phyloP scores from a whole-genome alignment of 345 rosid genomes.

The Cochlearia excelsa region DNA sequence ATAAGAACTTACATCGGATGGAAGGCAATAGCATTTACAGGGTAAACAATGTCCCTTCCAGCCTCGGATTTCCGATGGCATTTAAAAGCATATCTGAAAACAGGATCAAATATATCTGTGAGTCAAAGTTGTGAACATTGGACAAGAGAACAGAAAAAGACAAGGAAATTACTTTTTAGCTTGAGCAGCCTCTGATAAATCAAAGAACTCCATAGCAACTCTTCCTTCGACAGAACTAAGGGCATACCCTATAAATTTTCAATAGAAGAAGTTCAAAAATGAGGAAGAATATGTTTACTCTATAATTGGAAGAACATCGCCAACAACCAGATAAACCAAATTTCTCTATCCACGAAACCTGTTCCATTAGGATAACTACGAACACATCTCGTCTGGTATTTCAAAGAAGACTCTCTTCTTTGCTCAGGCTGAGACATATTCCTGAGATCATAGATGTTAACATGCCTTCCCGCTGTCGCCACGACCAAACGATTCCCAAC shows the following conservation, averaged over 20 bases:
- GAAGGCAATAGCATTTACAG: slow-evolving; percentile 93
- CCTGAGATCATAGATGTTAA: slow-evolving; percentile 88
- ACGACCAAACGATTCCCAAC: slow-evolving; percentile 93
- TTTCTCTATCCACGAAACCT: slow-evolving; percentile 42
- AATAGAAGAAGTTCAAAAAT: slow-evolving; percentile 1
- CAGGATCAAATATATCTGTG: slow-evolving; percentile 13
- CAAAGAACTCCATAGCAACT: slow-evolving; percentile 98
- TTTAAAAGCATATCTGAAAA: slow-evolving; percentile 90
- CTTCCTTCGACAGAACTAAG: slow-evolving; percentile 99
- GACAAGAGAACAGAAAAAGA: slow-evolving; percentile 6
- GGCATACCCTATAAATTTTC: slow-evolving; percentile 80
- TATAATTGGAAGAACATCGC: not conserved
- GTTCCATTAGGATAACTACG: slow-evolving; percentile 98
- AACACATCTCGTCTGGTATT: slow-evolving; percentile 95
- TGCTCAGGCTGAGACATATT: slow-evolving; percentile 99
- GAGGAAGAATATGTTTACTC: not conserved
- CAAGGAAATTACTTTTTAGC: slow-evolving; percentile 71
- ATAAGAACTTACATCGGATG: slow-evolving; percentile 86
- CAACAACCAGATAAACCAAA: slow-evolving; percentile 5
- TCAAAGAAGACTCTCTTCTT: slow-evolving; percentile 90
- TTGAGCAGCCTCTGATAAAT: slow-evolving; percentile 90
- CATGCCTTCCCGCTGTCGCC: slow-evolving; percentile 97
- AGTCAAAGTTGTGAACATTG: slow-evolving; percentile 1
- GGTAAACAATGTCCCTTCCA: slow-evolving; percentile 91
- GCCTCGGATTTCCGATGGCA: slow-evolving; percentile 98